Base-by-base conservation (phyloP, 2,329 filamentous ascomycete species). In the Cordyceps javanica region DNA sequence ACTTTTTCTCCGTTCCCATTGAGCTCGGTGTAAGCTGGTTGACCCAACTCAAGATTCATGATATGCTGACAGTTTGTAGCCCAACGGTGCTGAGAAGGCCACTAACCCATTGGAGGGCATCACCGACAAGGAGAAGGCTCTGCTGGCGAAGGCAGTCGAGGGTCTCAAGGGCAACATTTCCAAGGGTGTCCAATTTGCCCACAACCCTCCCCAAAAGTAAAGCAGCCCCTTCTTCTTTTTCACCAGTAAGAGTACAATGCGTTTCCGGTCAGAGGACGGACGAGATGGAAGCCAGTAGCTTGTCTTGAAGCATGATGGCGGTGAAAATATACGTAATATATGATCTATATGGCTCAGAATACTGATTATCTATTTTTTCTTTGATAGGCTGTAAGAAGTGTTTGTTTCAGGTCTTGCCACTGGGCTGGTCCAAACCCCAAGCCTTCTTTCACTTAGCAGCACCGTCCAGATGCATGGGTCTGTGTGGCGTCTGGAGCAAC, bases 1-100 rank as follows among this genome's bases (percentile, higher is more conserved):
- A 99, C 58, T 99, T 90, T 82, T 99, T 99, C 85, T 96, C 94
- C 59, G 91, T 95, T 57, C 93, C 92, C 61, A 85, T 97, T 65
- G 90, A 96, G 78, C 91, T 99, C 66, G 94, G 94, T 70, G 91
- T 95, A 88, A 79, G 90, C 82, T 57, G 9, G 32, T n/a, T 30
- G 41, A 21, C 44, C 30, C 11, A 36, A 19, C 32, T 23, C 21
- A 45, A 32, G 50, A 7, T 28, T 36, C 14, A 38, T 64, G 60
- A 65, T 61, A 23, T 60, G 64, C 73, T 71, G 63, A 70, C 63
- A 65, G 23, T 59, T 45, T 44, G 58, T 59, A 96, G 91, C 81
- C 85, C 72, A 86, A 86, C 67, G 94, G 94, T 75, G 91, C 82
- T 58, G 88, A 94, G 78, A 94, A 94, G 79, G 91, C 86, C 66